Evolutionary conservation across 805 yeast genomes (phyloP), one percentile per base, ranked within the genome.

Genomic region (Candida berthetii): DNA sequence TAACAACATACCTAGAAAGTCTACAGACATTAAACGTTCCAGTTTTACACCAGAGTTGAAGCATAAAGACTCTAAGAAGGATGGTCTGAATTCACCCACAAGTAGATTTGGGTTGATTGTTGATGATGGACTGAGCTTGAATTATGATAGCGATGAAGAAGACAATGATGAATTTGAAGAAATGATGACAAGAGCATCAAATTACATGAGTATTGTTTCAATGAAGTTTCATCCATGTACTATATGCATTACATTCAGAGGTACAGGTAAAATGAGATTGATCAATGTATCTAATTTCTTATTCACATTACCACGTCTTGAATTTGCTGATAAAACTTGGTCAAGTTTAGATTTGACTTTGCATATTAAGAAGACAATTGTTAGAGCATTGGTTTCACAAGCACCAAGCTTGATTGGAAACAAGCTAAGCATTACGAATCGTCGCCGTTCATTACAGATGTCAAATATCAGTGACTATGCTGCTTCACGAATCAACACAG

Each of bases 361-460:
- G 51, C 70, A 75, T 25, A 54, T 90, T 42, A 80, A 82, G 56
- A 82, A 78, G 53, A 80, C 78, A 31, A 53, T 82, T n/a, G 61
- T 80, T 31, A 79, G 72, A 54, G 68, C 80, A 1, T 60, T 83
- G 17, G 49, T 83, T 41, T 68, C 68, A 36, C 88, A 84, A 50
- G 73, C 90, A 0, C 96, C 96, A 3, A 78, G 82, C 43, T 75
- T 91, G 39, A 56, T 90, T 29, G 80, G 84, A n/a, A 87, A 87
- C 56, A 88, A 86, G 61, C 64, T 91, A 29, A 66, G 66, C 43
- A 71, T 66, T 48, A 39, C 44, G 11, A 65, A 68, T 22, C 44
- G 46, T 28, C 31, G 10, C 6, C 44, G 42, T 4, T 45, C 37
- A 22, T 15, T 20, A 3, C 45, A 47, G 15, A 15, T 50, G 39